Base-by-base conservation (phyloP, 2,329 filamentous ascomycete genomes). In the Zopfia rhizophila region DNA sequence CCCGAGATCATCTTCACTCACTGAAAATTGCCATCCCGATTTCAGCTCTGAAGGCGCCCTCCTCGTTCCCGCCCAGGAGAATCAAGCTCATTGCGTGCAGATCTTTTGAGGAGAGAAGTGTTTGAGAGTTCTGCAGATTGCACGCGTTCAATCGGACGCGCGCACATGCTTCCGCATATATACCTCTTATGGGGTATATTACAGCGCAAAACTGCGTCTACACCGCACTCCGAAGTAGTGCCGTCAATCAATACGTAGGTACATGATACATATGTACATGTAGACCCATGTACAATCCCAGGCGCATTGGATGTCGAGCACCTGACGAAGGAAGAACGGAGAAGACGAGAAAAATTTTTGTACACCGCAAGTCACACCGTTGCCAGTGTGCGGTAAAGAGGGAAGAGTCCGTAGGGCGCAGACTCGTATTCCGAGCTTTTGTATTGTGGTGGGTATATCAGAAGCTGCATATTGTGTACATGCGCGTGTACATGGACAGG, bases 301-400 rank as follows among this genome's bases (percentile, higher is more conserved):
- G 44, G 48, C 55, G 63, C 65, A 69, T 64, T 46, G 51, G 32
- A 51, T 53, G 50, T 51, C 44, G 56, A 63, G 55, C 65, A 69
- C 61, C 65, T 68, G 66, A 68, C 58, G 51, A 46, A 46, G 56
- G 38, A n/a, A n/a, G n/a, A n/a, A n/a, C n/a, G n/a, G n/a, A n/a
- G n/a, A n/a, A n/a, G n/a, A n/a, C n/a, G n/a, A n/a, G n/a, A n/a
- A n/a, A n/a, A n/a, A 33, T 22, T 45, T 39, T 36, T 37, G 50
- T 56, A 53, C 53, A 56, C 53, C 50, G 53, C 50, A 56, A 56
- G 53, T 56, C 49, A 48, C 25, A 5, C n/a, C 22, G 24, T 17
- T 31, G 31, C 14, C 23, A 31, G 25, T 11, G 14, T 45, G 32
- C 30, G 22, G 39, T 12, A 18, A 12, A 28, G 32, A 8, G 17